Percentiles rank a stretch among this genome's conserved stretches.
These are phyloP conservation scores for Penicillium sp. DNA, from an alignment of 2,329 filamentous ascomycete species.

Conservation along the genomic window DNA sequence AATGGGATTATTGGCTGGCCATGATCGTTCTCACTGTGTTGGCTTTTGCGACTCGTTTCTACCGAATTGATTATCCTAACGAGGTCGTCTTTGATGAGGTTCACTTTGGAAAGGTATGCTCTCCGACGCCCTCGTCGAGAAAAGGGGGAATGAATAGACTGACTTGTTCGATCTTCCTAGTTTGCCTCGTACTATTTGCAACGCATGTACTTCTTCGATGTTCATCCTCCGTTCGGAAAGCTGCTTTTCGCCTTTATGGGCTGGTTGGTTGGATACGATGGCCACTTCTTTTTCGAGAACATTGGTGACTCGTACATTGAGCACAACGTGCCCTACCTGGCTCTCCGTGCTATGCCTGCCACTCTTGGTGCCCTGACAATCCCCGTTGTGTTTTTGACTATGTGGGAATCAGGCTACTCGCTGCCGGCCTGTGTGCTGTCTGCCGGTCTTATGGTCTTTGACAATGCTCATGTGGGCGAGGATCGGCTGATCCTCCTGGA, in stretches of 20 bases:
- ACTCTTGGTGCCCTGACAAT: conserved; percentile 89
- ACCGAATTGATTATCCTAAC: conserved; percentile 90
- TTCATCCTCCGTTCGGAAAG: conserved; percentile 97
- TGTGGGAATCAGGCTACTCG: conserved; percentile 99
- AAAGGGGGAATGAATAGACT: conserved; percentile 9
- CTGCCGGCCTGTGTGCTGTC: conserved; percentile 87
- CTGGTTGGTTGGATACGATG: conserved; percentile 96
- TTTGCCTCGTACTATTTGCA: conserved; percentile 76
- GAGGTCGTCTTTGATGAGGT: conserved; percentile 99
- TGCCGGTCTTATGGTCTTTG: conserved; percentile 81
- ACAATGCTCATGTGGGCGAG: conserved; percentile 97
- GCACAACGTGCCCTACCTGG: conserved; percentile 96
- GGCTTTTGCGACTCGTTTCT: conserved; percentile 91
- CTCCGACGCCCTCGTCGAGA: not conserved
- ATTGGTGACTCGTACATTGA: conserved; percentile 97
- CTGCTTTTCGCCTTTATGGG: conserved; percentile 95
- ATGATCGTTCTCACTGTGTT: conserved; percentile 74
- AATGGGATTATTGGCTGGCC: conserved; percentile 81
- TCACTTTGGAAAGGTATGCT: conserved; percentile 92
- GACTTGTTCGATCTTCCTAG: conserved; percentile 28
- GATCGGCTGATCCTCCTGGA: conserved; percentile 93
- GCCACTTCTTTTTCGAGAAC: conserved; percentile 97
- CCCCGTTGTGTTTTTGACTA: conserved; percentile 90
- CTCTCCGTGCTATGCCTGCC: conserved; percentile 89
- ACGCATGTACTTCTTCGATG: conserved; percentile 99